These are phyloP conservation scores for Penicillium sumatraense DNA, from an alignment of 2,329 filamentous ascomycete genomes.

Conservation along the genomic window DNA sequence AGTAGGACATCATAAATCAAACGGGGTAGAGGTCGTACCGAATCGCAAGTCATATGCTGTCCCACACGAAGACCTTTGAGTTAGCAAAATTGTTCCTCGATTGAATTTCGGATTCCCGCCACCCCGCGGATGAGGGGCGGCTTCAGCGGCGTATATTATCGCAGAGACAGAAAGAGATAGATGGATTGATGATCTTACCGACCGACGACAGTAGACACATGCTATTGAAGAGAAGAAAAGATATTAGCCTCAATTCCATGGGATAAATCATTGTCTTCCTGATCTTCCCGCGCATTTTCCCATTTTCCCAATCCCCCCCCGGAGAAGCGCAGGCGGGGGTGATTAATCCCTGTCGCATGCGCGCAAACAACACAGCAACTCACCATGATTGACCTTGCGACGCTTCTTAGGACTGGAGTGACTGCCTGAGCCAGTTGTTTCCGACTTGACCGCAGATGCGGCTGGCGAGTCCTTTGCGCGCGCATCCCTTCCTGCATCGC, in stretches of 20 bases:
- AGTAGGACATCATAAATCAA: neutral
- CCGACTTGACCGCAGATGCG: constrained; percentile 38
- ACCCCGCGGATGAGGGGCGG: neutral
- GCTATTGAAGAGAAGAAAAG: constrained; percentile 63
- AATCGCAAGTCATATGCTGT: constrained; percentile 91
- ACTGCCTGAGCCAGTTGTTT: constrained; percentile 37
- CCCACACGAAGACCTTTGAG: constrained; percentile 46
- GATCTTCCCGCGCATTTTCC: neutral
- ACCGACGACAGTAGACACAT: constrained; percentile 87
- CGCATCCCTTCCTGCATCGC: constrained; percentile 33
- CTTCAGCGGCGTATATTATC: neutral
- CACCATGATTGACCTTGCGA: constrained; percentile 89
- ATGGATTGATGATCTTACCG: constrained; percentile 65
- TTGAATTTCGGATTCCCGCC: constrained; percentile 11
- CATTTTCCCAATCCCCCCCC: neutral
- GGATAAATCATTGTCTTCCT: constrained; percentile 5
- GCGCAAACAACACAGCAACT: constrained; percentile 42
- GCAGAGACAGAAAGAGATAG: constrained; percentile 25
- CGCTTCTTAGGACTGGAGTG: constrained; percentile 73
- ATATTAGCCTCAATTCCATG: constrained; percentile 31
- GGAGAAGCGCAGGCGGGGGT: constrained; percentile 9
- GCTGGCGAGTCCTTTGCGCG: constrained; percentile 36
- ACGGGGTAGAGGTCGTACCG: constrained; percentile 62
- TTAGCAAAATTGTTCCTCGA: constrained; percentile 50
- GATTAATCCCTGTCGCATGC: constrained; percentile 31